phyloP scores from a whole-genome alignment of 2,329 filamentous ascomycete species.

The Alternaria hordeiaustralica region DNA sequence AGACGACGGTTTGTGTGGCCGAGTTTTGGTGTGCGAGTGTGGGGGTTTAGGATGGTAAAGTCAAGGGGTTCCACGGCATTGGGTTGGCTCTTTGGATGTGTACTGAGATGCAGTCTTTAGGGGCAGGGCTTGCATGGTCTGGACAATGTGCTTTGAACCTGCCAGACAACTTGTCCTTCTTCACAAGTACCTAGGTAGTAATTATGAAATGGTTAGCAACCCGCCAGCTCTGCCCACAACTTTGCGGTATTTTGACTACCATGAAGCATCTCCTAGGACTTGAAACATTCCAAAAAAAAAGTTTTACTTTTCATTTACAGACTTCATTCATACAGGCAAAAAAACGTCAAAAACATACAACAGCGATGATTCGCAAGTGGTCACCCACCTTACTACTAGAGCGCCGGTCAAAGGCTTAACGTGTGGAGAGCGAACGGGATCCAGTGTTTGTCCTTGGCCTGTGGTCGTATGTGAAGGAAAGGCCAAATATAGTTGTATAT shows the following conservation, averaged over 20 bases:
- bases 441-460: conserved; percentile 4
- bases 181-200: neutral
- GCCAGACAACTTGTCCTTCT: neutral
- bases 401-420: conserved; percentile 10
- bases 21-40: conserved; percentile 29
- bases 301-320: no score
- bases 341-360: neutral
- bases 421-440: conserved; percentile 14
- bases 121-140: neutral
- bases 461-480: conserved; percentile 10
- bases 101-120: neutral
- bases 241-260: neutral
- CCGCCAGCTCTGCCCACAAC: neutral
- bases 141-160: neutral
- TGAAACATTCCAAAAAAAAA: neutral
- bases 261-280: neutral
- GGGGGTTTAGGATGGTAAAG: neutral
- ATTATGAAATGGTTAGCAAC: neutral
- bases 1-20: conserved; percentile 16
- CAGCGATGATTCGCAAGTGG: neutral
- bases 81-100: neutral
- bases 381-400: neutral
- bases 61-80: neutral
- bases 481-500: no score
- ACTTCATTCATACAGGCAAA: neutral